Percentiles rank a stretch among this genome's conserved stretches.
These are phyloP conservation scores for Cordyceps fumosorosea DNA, from an alignment of 2,329 filamentous ascomycete species.

Conservation along the genomic window DNA sequence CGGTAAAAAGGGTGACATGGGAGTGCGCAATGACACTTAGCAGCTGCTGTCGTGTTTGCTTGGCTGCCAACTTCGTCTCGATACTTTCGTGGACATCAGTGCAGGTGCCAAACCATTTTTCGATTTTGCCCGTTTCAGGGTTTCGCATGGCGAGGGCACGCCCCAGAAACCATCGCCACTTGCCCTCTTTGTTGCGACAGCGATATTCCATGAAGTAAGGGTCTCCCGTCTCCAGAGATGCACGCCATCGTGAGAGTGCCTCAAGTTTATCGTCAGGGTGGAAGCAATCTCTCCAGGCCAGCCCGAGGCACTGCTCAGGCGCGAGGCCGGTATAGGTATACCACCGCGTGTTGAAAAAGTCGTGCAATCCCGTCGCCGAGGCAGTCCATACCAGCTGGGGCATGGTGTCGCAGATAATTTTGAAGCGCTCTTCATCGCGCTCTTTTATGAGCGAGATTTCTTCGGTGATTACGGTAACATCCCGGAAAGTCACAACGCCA, in stretches of 20 bases:
- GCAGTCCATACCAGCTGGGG: constrained; percentile 70
- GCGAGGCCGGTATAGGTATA: constrained; percentile 69
- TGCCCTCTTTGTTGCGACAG: constrained; percentile 57
- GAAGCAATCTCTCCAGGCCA: constrained; percentile 57
- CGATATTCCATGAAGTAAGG: constrained; percentile 67
- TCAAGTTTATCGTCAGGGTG: constrained; percentile 62
- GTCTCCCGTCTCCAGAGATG: constrained; percentile 59
- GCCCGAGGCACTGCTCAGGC: constrained; percentile 54
- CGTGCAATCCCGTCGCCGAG: constrained; percentile 55
- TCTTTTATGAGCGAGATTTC: constrained; percentile 64
- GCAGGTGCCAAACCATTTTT: constrained; percentile 77
- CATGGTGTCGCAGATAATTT: constrained; percentile 68
- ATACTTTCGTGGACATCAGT: constrained; percentile 74
- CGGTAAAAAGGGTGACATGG: constrained; percentile 68
- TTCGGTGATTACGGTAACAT: constrained; percentile 64
- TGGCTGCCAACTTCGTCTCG: constrained; percentile 58
- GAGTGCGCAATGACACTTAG: constrained; percentile 68
- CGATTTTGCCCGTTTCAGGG: constrained; percentile 57
- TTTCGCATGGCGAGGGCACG: constrained; percentile 63
- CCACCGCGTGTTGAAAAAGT: constrained; percentile 75
- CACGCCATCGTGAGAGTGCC: constrained; percentile 51
- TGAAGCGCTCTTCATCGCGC: constrained; percentile 67
- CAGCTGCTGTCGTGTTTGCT: constrained; percentile 62
- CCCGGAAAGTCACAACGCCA: constrained; percentile 63
- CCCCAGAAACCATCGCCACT: constrained; percentile 75